phyloP scores from a whole-genome alignment of 306 rosid genomes.

The Vigna unguiculata region DNA sequence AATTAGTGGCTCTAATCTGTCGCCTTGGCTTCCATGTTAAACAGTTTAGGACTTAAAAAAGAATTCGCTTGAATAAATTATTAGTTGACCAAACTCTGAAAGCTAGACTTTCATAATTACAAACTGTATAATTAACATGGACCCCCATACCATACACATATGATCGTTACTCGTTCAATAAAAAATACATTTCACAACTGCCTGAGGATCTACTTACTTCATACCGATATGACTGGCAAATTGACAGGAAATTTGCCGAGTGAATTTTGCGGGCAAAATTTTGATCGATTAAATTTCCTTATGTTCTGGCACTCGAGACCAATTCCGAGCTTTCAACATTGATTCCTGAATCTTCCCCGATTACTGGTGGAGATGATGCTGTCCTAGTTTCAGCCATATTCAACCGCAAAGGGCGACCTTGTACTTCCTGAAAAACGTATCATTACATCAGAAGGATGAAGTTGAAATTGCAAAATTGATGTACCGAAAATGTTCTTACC shows the following conservation, averaged over 20 bases:
- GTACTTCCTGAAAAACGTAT: conserved; percentile 66
- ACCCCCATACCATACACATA: not conserved
- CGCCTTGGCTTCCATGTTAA: not conserved
- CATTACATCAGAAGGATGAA: conserved; percentile 24
- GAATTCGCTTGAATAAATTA: conserved; percentile 20
- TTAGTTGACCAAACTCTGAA: conserved; percentile 14
- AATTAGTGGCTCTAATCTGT: not conserved
- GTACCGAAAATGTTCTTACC: conserved; percentile 60
- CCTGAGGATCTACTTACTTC: conserved; percentile 36
- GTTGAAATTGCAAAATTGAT: conserved; percentile 15
- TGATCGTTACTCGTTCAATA: not conserved
- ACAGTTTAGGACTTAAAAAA: not conserved
- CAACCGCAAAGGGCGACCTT: conserved; percentile 79
- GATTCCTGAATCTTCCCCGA: conserved; percentile 42
- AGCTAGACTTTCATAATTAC: conserved; percentile 36
- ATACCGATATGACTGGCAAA: conserved; percentile 31
- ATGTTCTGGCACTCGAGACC: conserved; percentile 65
- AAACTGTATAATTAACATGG: conserved; percentile 24
- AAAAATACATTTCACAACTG: conserved; percentile 38
- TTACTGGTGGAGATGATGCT: conserved; percentile 46
- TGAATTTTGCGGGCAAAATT: conserved; percentile 40
- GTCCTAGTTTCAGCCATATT: conserved; percentile 61
- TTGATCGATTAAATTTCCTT: conserved; percentile 42
- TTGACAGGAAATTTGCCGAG: conserved; percentile 5
- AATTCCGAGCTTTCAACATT: conserved; percentile 57